Evolutionary conservation across 805 yeast species (phyloP), one percentile per base, ranked within the genome.

Genomic region (Nakazawaea laoshanensis): DNA sequence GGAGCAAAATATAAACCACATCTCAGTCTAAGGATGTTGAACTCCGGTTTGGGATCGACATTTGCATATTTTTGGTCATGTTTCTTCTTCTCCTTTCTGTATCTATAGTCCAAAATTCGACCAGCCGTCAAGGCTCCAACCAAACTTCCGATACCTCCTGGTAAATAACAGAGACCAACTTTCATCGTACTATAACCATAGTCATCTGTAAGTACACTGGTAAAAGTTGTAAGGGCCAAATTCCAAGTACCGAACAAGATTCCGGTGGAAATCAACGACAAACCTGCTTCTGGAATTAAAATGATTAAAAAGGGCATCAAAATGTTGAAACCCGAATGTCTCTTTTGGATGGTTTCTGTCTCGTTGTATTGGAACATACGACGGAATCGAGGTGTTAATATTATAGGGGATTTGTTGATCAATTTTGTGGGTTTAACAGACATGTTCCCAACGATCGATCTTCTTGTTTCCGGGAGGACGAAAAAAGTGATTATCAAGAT

Each of bases 81-180:
- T 28, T 51, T 50, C 19, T 37, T 41, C 36, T 50, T 57, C 11
- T 52, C 41, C 10, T 45, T 48, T n/a, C 52, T 52, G 47, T 78
- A 81, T 35, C 60, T 53, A 49, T 54, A 51, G 45, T 82, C 77
- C 43, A 82, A 47, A 4, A 72, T 24, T 42, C 62, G 59, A 1
- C 95, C 95, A 2, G 74, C 53, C 1, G 50, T 22, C 0, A 84
- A 40, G 0, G 88, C 70, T 16, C 89, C 85, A 1, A 63, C 25
- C 11, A 82, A 50, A 4, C 85, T 72, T 6, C 79, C 80, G 1
- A 71, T 44, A n/a, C 95, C 96, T 17, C 79, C 75, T 3, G 94
- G 81, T 27, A 86, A 59, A 46, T 75, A 86, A 35, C 86, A 73
- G n/a, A 74, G 54, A 3, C 95, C 95, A 26, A 83, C 70, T 29